phyloP scores from a whole-genome alignment of 768 basidiomycete species.

The Tylopilus sp. region DNA sequence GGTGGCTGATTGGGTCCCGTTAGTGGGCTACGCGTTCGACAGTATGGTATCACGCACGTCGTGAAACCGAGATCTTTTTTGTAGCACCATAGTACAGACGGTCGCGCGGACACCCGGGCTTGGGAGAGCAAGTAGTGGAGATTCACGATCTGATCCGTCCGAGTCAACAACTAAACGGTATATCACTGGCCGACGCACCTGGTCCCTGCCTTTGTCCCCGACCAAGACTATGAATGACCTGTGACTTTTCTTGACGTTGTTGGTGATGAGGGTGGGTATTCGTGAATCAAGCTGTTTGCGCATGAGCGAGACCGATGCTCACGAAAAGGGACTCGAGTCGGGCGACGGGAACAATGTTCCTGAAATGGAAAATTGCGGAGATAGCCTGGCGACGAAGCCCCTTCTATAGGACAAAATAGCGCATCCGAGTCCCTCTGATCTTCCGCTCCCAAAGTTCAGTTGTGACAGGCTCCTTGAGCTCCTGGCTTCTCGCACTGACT shows the following conservation, averaged over 20 bases:
- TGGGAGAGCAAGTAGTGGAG: constrained; percentile 94
- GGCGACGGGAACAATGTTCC: no score
- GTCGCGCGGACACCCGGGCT: constrained; percentile 82
- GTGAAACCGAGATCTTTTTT: constrained; percentile 98
- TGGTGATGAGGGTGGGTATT: constrained; percentile 87
- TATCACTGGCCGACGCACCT: constrained; percentile 44
- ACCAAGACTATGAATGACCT: constrained; percentile 95
- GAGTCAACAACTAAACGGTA: neutral
- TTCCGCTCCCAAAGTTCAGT: no score
- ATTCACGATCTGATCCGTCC: constrained; percentile 70
- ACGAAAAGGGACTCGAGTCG: no score
- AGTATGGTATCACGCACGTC: constrained; percentile 47
- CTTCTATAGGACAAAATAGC: no score
- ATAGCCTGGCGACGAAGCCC: no score
- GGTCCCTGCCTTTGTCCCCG: constrained; percentile 90
- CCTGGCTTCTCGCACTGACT: no score
- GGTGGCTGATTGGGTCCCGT: constrained; percentile 55
- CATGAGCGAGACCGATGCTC: constrained; percentile 44
- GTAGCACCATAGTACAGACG: constrained; percentile 97
- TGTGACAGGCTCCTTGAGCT: no score
- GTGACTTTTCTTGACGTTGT: constrained; percentile 91
- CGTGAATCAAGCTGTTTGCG: constrained; percentile 89
- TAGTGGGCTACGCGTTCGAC: neutral
- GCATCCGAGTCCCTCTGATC: no score
- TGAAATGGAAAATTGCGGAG: no score